Evolutionary conservation across 768 basidiomycete genomes (phyloP).

Genomic region (Suillus tomentosus): DNA sequence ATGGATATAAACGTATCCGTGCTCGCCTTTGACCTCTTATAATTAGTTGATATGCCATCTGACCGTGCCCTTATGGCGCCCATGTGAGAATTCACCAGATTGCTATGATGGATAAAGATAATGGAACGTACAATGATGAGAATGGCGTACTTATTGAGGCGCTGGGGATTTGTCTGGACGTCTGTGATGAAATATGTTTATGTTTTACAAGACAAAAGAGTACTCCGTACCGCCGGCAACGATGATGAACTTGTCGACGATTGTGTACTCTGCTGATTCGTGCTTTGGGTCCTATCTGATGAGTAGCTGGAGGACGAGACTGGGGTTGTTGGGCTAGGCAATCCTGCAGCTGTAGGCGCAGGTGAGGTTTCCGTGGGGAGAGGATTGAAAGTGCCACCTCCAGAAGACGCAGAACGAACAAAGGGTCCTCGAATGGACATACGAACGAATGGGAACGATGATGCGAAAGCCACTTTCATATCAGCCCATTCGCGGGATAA

Average conservation of each 20-base stretch:
- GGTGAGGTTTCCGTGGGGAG: background rate
- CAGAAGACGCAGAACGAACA: background rate
- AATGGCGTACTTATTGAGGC: conserved; percentile 2
- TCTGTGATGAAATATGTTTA: background rate
- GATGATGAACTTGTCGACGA: background rate
- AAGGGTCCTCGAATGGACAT: background rate
- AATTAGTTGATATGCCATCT: conserved; percentile 5
- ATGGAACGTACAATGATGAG: conserved; percentile 5
- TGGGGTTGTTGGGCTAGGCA: background rate
- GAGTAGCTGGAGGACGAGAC: background rate
- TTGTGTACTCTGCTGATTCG: background rate
- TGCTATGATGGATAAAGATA: conserved; percentile 3
- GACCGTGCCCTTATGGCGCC: conserved; percentile 4
- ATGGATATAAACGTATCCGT: background rate
- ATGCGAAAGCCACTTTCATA: background rate
- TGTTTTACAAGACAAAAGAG: background rate
- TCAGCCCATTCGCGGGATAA: background rate
- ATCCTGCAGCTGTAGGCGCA: background rate
- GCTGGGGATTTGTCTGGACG: background rate
- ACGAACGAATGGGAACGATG: background rate
- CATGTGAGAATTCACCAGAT: conserved; percentile 1
- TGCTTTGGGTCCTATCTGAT: background rate
- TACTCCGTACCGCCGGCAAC: background rate
- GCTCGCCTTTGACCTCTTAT: conserved; percentile 5
- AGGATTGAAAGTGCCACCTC: background rate